Evolutionary conservation across 1,284 basidiomycete species (phyloP).

Genomic region (Rhodofomes roseus): DNA sequence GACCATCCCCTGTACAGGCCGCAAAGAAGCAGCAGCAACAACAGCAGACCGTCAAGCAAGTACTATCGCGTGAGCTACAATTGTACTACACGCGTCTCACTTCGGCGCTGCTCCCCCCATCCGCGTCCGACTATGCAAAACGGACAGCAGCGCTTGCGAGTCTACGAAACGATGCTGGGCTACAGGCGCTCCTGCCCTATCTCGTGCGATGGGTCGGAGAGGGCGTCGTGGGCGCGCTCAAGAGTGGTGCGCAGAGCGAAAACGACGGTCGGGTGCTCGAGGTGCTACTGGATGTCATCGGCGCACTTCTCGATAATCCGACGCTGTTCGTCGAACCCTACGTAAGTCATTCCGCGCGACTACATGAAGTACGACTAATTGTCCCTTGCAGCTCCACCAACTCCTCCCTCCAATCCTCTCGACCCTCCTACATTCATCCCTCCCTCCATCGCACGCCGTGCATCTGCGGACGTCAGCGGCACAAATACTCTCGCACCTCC

Average conservation of each 20-base stretch:
- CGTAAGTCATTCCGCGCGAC: slow-evolving; percentile 47
- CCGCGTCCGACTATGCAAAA: slow-evolving; percentile 52
- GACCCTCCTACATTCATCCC: slow-evolving; percentile 81
- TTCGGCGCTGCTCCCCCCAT: slow-evolving; percentile 72
- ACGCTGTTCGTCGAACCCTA: slow-evolving; percentile 97
- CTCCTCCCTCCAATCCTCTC: slow-evolving; percentile 91
- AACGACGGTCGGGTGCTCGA: slow-evolving; percentile 66
- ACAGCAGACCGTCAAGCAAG: slow-evolving; percentile 82
- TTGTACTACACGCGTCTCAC: slow-evolving; percentile 94
- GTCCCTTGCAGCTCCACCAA: slow-evolving; percentile 79
- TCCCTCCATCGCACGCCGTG: slow-evolving; percentile 54
- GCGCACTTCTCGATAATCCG: slow-evolving; percentile 79
- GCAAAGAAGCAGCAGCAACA: slow-evolving; percentile 40
- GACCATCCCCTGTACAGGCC: slow-evolving; percentile 30
- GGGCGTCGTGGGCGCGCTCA: slow-evolving; percentile 70
- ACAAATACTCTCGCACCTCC: slow-evolving; percentile 79
- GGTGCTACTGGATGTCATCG: slow-evolving; percentile 78
- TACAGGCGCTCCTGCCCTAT: slow-evolving; percentile 94
- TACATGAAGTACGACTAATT: neutral
- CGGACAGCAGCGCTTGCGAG: slow-evolving; percentile 88
- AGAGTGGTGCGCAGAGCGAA: slow-evolving; percentile 56
- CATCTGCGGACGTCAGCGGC: slow-evolving; percentile 75
- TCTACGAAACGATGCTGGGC: slow-evolving; percentile 84
- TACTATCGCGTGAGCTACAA: slow-evolving; percentile 92
- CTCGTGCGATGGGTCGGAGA: slow-evolving; percentile 94